These are phyloP conservation scores for Taxawa tesnikishii DNA, from an alignment of 2,329 filamentous ascomycete genomes.

Conservation along the genomic window DNA sequence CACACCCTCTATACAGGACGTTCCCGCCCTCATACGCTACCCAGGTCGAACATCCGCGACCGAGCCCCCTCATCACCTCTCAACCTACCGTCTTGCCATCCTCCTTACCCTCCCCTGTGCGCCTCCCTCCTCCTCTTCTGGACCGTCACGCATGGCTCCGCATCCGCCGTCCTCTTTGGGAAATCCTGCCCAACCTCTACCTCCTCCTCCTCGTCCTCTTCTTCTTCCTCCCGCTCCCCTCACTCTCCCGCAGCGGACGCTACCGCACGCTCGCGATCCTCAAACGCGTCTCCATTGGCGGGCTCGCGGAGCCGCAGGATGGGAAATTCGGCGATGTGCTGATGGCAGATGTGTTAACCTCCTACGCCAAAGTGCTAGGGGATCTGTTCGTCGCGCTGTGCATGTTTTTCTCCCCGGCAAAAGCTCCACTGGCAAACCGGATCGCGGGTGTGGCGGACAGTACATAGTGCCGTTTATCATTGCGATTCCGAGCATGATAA, in stretches of 20 bases:
- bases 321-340: conserved; percentile 93
- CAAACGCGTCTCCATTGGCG: conserved; percentile 68
- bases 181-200: conserved; percentile 77
- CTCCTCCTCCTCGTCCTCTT: conserved; percentile 59
- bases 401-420: conserved; percentile 72
- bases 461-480: conserved; percentile 77
- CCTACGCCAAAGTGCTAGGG: conserved; percentile 82
- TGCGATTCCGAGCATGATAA: conserved; percentile 70
- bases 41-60: conserved; percentile 58
- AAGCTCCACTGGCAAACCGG: conserved; percentile 67
- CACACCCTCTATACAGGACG: conserved; percentile 58
- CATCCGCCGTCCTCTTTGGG: conserved; percentile 62
- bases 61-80: conserved; percentile 63
- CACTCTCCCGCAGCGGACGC: conserved; percentile 57
- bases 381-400: conserved; percentile 82
- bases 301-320: conserved; percentile 72
- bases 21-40: conserved; percentile 77
- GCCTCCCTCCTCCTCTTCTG: conserved; percentile 73
- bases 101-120: conserved; percentile 60
- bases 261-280: conserved; percentile 64
- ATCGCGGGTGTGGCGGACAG: conserved; percentile 68
- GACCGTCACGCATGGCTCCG: conserved; percentile 60
- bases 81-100: conserved; percentile 74
- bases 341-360: conserved; percentile 86
- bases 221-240: conserved; percentile 57